These are phyloP conservation scores for Cystobasidium tubakii DNA, from an alignment of 768 basidiomycete species.

Conservation along the genomic window DNA sequence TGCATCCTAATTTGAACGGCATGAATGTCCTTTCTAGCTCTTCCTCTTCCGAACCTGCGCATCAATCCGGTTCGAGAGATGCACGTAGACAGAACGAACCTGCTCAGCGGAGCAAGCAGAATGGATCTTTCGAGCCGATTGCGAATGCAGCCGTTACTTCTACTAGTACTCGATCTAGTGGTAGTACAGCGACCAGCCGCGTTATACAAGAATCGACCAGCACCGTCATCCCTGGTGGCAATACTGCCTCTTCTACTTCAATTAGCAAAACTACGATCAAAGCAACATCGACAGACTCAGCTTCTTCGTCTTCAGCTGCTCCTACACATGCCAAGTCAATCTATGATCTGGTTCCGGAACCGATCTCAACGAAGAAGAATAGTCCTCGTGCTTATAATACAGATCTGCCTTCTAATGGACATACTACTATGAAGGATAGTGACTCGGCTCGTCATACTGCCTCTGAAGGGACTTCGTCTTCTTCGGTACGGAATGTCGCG, in stretches of 20 bases:
- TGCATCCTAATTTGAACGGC: background rate
- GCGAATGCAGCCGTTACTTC: background rate
- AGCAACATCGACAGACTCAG: background rate
- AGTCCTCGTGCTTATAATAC: background rate
- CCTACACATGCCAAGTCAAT: background rate
- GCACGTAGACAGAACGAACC: background rate
- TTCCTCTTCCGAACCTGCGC: background rate
- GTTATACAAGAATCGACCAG: background rate
- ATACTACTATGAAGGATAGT: background rate
- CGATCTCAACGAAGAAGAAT: background rate
- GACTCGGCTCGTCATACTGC: background rate
- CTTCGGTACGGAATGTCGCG: too few relatives aligned
- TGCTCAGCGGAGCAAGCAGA: background rate
- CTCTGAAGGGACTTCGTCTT: too few relatives aligned
- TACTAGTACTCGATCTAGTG: background rate
- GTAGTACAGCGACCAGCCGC: background rate
- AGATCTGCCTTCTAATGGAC: background rate
- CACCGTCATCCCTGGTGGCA: background rate
- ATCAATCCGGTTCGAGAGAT: background rate
- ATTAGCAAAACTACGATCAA: background rate
- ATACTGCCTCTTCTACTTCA: background rate
- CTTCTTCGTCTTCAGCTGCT: background rate
- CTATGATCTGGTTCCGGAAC: constrained; percentile 5
- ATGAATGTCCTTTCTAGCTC: background rate
- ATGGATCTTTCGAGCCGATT: background rate